Evolutionary conservation across 495 filamentous ascomycete genomes (phyloP).

Genomic region (Staphylotrichum tortipilum): DNA sequence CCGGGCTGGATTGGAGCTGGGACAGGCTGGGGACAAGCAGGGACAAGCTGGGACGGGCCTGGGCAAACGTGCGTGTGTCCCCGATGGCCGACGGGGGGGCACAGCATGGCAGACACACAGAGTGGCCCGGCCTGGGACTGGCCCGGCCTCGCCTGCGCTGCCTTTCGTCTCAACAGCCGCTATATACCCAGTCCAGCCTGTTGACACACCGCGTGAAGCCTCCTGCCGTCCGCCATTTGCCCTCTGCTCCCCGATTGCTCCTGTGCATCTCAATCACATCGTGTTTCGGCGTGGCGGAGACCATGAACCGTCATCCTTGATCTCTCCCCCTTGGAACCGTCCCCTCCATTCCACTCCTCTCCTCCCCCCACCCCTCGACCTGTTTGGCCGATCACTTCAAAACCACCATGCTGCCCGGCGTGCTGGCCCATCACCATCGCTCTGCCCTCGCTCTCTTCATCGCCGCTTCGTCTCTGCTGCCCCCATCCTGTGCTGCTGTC

Average conservation of each 20-base stretch:
- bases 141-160: constrained; percentile 18
- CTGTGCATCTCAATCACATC: constrained; percentile 35
- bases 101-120: too few relatives aligned
- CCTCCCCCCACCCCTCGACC: too few relatives aligned
- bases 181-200: constrained; percentile 38
- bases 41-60: too few relatives aligned
- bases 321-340: constrained; percentile 8
- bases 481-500: constrained; percentile 24
- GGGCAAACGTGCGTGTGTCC: too few relatives aligned
- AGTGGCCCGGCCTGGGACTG: constrained; percentile 19
- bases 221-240: constrained; percentile 23
- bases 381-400: too few relatives aligned
- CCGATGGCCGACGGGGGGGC: too few relatives aligned
- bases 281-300: constrained; percentile 39
- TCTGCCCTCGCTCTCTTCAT: constrained; percentile 25
- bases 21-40: too few relatives aligned
- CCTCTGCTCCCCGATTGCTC: constrained; percentile 22
- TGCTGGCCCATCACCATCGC: constrained; percentile 26
- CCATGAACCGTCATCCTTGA: constrained; percentile 27
- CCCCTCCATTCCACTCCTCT: too few relatives aligned
- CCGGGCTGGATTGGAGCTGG: too few relatives aligned
- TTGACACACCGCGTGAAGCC: constrained; percentile 11
- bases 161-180: constrained; percentile 44
- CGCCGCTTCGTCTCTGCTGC: constrained; percentile 24
- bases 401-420: constrained; percentile 27